These are phyloP conservation scores for Gilbertella persicaria DNA, from an alignment of 371 early-diverging fungal species.

Conservation along the genomic window DNA sequence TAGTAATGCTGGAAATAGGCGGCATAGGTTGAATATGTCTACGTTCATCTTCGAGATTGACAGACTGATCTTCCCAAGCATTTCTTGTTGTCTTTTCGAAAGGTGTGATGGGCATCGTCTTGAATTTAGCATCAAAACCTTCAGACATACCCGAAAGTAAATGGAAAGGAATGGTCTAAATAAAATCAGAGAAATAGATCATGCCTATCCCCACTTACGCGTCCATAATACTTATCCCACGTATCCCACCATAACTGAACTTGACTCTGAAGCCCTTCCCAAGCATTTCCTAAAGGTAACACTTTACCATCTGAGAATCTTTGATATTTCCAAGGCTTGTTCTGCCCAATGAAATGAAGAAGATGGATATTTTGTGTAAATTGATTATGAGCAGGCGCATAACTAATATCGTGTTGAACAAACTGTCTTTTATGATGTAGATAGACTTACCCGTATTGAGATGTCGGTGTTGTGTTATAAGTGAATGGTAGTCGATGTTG, in stretches of 20 bases:
- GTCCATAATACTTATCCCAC: slow-evolving; percentile 62
- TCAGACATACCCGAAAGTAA: slow-evolving; percentile 12
- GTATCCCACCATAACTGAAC: slow-evolving; percentile 75
- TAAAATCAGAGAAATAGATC: background rate
- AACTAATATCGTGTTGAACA: slow-evolving; percentile 38
- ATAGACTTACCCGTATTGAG: slow-evolving; percentile 80
- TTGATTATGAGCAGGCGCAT: slow-evolving; percentile 72
- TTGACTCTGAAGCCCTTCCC: slow-evolving; percentile 51
- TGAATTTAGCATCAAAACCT: slow-evolving; percentile 18
- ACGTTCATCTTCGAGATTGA: slow-evolving; percentile 28
- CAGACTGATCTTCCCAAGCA: slow-evolving; percentile 37
- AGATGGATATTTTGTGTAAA: slow-evolving; percentile 72
- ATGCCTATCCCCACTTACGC: slow-evolving; percentile 20
- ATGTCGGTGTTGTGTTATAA: slow-evolving; percentile 90
- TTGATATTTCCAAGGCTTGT: slow-evolving; percentile 89
- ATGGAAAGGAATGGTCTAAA: slow-evolving; percentile 24
- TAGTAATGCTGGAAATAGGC: slow-evolving; percentile 23
- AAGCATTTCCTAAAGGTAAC: slow-evolving; percentile 43
- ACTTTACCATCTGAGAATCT: slow-evolving; percentile 65
- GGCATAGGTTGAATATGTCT: slow-evolving; percentile 32
- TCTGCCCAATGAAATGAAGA: slow-evolving; percentile 88
- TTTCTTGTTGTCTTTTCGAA: slow-evolving; percentile 32
- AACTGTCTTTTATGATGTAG: background rate
- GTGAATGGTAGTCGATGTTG: slow-evolving; percentile 82
- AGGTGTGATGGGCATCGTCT: slow-evolving; percentile 24